Percentiles rank a stretch among this genome's conserved stretches.
These are phyloP conservation scores for Halenospora varia DNA, from an alignment of 495 filamentous ascomycete genomes.

Conservation along the genomic window DNA sequence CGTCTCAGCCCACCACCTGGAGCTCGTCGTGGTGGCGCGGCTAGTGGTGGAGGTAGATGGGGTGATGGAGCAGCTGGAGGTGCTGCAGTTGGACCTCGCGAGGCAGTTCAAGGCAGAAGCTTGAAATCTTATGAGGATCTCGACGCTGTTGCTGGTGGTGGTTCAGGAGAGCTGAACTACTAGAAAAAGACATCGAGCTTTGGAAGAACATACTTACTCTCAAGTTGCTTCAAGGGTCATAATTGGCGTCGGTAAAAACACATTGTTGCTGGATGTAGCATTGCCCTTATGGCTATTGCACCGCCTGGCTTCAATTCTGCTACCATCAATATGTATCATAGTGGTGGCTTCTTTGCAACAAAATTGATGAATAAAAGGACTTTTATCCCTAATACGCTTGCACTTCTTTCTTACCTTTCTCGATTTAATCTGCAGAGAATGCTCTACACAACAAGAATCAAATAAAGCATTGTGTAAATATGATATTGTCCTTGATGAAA, in stretches of 20 bases:
- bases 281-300: background rate
- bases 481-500: no score
- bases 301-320: background rate
- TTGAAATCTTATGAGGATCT: slow-evolving; percentile 96
- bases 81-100: slow-evolving; percentile 71
- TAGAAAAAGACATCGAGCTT: slow-evolving; percentile 21
- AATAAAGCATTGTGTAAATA: no score
- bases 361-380: background rate
- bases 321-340: slow-evolving; percentile 1
- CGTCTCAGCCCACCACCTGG: slow-evolving; percentile 28
- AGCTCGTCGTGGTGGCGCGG: slow-evolving; percentile 31
- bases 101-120: slow-evolving; percentile 84
- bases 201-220: background rate
- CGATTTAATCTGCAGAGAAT: no score
- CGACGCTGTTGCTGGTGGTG: slow-evolving; percentile 65
- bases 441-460: no score
- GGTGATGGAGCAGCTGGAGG: slow-evolving; percentile 58
- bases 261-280: background rate
- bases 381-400: no score
- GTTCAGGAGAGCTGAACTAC: slow-evolving; percentile 60
- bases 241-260: background rate
- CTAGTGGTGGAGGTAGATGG: slow-evolving; percentile 52
- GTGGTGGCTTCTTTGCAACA: background rate
- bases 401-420: no score
- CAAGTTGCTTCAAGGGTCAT: background rate